A percentile compares a stretch with the other conserved stretches of the same genome.
Evolutionary conservation across 208 protist species (phyloP).

Genomic region (Acanthamoeba triangularis): DNA sequence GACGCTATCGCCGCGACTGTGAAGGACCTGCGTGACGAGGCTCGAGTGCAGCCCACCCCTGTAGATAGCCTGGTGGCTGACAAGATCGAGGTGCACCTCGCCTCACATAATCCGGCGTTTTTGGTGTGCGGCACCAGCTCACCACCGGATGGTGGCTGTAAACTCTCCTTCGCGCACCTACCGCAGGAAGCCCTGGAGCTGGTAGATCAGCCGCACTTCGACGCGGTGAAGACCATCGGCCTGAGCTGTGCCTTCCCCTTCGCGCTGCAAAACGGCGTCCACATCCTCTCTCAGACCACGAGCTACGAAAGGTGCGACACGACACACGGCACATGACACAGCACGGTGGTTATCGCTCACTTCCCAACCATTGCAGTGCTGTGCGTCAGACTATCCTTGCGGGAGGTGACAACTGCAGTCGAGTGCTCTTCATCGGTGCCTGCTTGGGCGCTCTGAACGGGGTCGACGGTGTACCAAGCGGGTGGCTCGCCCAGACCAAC

Average conservation of each 20-base stretch:
- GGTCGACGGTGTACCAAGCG: background rate
- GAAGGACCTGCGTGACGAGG: background rate
- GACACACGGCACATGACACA: background rate
- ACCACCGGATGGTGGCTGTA: too few relatives aligned
- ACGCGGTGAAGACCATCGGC: background rate
- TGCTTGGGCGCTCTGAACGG: background rate
- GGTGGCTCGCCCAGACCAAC: background rate
- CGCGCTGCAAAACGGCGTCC: background rate
- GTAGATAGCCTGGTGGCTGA: background rate
- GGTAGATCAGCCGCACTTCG: background rate
- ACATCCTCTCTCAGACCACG: slow-evolving; percentile 35
- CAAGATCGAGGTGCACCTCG: slow-evolving; percentile 5
- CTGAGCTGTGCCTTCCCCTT: slow-evolving; percentile 23
- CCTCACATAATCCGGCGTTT: background rate
- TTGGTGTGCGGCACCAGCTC: too few relatives aligned
- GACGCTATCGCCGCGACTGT: slow-evolving; percentile 7
- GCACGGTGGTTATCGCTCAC: too few relatives aligned
- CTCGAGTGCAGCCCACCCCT: background rate
- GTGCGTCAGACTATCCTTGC: slow-evolving; percentile 24
- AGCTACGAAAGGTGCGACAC: background rate
- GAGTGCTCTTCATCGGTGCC: slow-evolving; percentile 31
- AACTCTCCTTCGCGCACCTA: background rate
- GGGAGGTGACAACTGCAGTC: slow-evolving; percentile 44
- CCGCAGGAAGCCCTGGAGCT: background rate
- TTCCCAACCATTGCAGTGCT: background rate